Evolutionary conservation across 1,139 yeast genomes (phyloP).

Genomic region (Geotrichum macrosporum): DNA sequence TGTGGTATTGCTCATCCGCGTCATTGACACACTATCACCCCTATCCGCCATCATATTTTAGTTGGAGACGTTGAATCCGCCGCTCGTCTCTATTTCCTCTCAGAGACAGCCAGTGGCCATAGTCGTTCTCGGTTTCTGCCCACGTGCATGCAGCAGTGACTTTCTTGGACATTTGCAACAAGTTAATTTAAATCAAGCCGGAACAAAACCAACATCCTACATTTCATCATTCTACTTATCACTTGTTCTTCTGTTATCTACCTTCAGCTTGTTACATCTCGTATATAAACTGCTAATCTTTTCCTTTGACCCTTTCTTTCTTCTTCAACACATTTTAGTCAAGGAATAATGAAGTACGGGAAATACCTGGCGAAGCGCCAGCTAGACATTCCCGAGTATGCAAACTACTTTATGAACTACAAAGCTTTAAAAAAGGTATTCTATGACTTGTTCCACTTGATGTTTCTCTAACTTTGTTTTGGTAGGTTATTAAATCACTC

Average conservation of each 20-base stretch:
- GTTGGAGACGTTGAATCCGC: too few relatives aligned
- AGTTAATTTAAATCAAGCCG: too few relatives aligned
- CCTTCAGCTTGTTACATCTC: background rate
- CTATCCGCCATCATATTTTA: too few relatives aligned
- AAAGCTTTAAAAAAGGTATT: constrained; percentile 73
- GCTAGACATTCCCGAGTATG: constrained; percentile 89
- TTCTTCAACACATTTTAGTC: background rate
- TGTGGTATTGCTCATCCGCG: background rate
- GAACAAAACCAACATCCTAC: background rate
- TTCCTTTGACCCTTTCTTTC: background rate
- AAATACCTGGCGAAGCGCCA: constrained; percentile 91
- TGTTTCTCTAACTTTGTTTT: background rate
- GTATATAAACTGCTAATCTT: background rate
- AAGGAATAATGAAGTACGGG: constrained; percentile 68
- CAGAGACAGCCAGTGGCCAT: too few relatives aligned
- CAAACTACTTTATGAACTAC: constrained; percentile 89
- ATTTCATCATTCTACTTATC: background rate
- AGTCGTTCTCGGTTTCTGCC: background rate
- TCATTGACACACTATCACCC: background rate
- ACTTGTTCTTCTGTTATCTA: background rate
- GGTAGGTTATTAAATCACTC: constrained; percentile 41
- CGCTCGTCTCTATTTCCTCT: too few relatives aligned
- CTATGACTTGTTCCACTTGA: constrained; percentile 25
- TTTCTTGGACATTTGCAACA: background rate
- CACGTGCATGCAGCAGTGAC: background rate